Evolutionary conservation across 1,284 basidiomycete genomes (phyloP).

Genomic region (Ceratobasidium sp.): DNA sequence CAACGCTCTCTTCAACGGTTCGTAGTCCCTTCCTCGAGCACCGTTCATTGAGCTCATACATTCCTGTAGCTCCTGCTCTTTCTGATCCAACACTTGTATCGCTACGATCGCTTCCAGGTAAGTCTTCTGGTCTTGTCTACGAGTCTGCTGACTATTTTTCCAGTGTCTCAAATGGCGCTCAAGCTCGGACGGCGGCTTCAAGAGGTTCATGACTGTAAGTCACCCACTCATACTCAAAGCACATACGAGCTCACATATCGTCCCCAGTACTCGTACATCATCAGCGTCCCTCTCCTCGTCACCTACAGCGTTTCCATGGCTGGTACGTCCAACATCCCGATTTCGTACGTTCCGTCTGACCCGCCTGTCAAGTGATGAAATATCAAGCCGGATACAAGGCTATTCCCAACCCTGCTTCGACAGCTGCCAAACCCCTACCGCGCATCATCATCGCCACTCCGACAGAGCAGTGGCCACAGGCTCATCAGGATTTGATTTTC

Average conservation of each 20-base stretch:
- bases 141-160: background rate
- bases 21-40: background rate
- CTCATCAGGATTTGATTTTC: conserved; percentile 41
- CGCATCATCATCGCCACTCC: conserved; percentile 43
- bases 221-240: too few species aligned
- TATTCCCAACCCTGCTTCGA: conserved; percentile 40
- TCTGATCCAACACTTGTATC: conserved; percentile 45
- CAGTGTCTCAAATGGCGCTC: conserved; percentile 45
- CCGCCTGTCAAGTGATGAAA: conserved; percentile 45
- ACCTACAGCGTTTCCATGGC: conserved; percentile 45
- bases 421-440: conserved; percentile 16
- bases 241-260: background rate
- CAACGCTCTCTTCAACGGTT: conserved; percentile 47
- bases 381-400: conserved; percentile 45
- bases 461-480: conserved; percentile 35
- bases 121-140: background rate
- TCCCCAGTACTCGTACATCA: conserved; percentile 47
- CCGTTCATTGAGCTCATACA: background rate
- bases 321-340: background rate
- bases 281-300: conserved; percentile 41
- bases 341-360: background rate
- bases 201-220: conserved; percentile 47
- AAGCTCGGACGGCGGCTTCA: conserved; percentile 45
- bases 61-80: conserved; percentile 30
- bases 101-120: conserved; percentile 47